These are phyloP conservation scores for Salix suchowensis DNA, from an alignment of 345 rosid genomes.

Conservation along the genomic window DNA sequence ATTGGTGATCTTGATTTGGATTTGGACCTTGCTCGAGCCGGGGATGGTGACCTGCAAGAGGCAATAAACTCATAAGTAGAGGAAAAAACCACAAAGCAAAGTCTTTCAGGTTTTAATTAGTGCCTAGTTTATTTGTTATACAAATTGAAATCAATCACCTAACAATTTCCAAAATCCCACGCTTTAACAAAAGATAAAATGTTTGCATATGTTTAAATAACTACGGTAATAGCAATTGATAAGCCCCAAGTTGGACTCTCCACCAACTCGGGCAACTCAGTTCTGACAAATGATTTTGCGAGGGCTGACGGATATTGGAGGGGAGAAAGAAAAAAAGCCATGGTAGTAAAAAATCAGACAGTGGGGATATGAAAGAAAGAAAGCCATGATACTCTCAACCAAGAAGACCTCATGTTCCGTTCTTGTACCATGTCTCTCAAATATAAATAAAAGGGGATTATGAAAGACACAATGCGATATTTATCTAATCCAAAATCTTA, in stretches of 20 bases:
- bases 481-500: not conserved
- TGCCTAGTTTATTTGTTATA: not conserved
- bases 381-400: not conserved
- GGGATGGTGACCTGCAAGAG: conserved; percentile 63
- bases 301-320: not conserved
- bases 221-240: not conserved
- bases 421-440: not conserved
- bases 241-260: not conserved
- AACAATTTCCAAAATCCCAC: not conserved
- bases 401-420: not conserved
- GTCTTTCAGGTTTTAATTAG: not conserved
- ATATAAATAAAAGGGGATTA: not conserved
- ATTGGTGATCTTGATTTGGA: conserved; percentile 77
- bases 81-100: not conserved
- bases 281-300: not conserved
- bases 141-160: not conserved
- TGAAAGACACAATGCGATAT: not conserved
- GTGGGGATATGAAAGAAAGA: not conserved
- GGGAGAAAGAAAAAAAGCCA: not conserved
- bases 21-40: conserved; percentile 59
- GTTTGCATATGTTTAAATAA: not conserved
- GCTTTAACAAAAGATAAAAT: not conserved
- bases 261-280: not conserved
- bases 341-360: not conserved
- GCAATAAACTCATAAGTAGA: conserved; percentile 2